A percentile compares a stretch with the other conserved stretches of the same genome.
These are phyloP conservation scores for Colletotrichum incanum DNA, from an alignment of 2,329 filamentous ascomycete genomes.

Conservation along the genomic window DNA sequence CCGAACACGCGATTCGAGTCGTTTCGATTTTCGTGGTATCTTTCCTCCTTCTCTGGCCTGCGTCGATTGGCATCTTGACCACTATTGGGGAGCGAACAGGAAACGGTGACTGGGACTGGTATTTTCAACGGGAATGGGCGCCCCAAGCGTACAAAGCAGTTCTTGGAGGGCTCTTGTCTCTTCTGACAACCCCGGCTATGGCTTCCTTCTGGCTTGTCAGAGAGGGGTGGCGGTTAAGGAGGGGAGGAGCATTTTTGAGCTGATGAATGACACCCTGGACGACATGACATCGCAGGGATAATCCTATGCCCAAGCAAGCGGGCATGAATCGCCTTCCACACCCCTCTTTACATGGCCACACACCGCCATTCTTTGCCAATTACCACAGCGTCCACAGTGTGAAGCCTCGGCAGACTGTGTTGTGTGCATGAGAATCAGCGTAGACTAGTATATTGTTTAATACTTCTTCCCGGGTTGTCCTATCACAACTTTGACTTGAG, in stretches of 20 bases:
- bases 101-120: slow-evolving; percentile 57
- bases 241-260: neutral
- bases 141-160: slow-evolving; percentile 67
- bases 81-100: slow-evolving; percentile 54
- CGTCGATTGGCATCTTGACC: slow-evolving; percentile 60
- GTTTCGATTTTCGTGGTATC: slow-evolving; percentile 55
- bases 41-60: slow-evolving; percentile 62
- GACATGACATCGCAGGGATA: neutral
- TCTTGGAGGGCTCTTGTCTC: slow-evolving; percentile 61
- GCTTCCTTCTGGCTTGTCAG: slow-evolving; percentile 66
- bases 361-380: neutral
- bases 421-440: too few relatives aligned
- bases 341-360: neutral
- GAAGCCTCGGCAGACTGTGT: neutral
- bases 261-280: neutral
- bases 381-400: neutral
- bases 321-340: too few relatives aligned
- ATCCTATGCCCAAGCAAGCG: neutral
- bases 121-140: slow-evolving; percentile 59
- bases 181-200: slow-evolving; percentile 64
- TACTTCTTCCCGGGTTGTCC: neutral
- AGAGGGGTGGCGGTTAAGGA: slow-evolving; percentile 61
- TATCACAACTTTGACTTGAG: neutral
- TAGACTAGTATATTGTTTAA: neutral
- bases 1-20: slow-evolving; percentile 55